Conservation (phyloP, 192 early-diverging fungal genomes). For the Pecoramyces ruminantium region DNA sequence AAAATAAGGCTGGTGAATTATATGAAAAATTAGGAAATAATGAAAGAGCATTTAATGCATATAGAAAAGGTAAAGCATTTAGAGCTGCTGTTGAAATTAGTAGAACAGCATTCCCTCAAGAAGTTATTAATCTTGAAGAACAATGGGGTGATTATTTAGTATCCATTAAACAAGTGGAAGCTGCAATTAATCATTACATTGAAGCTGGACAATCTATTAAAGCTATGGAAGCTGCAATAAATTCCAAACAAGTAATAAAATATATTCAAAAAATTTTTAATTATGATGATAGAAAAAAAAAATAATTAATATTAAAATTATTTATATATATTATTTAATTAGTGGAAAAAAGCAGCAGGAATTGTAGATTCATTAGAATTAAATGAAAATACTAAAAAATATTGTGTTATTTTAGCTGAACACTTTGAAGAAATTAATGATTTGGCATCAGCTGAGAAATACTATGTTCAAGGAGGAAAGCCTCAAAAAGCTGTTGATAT, state of each 20-base stretch:
- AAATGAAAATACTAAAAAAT: slow-evolving; percentile 22
- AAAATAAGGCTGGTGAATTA: slow-evolving; percentile 28
- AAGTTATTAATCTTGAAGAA: slow-evolving; percentile 41
- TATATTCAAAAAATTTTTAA: background rate
- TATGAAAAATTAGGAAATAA: slow-evolving; percentile 31
- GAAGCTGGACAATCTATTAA: slow-evolving; percentile 40
- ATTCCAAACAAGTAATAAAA: slow-evolving; percentile 23
- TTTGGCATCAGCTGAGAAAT: slow-evolving; percentile 28
- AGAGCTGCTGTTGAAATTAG: slow-evolving; percentile 36
- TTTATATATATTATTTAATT: background rate
- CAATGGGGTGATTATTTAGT: slow-evolving; percentile 50
- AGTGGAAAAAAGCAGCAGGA: slow-evolving; percentile 45
- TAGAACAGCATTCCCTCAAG: slow-evolving; percentile 23
- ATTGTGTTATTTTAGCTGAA: slow-evolving; percentile 27
- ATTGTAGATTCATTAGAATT: slow-evolving; percentile 39
- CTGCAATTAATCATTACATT: slow-evolving; percentile 49
- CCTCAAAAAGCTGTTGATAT: slow-evolving; percentile 50
- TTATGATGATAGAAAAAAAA: background rate
- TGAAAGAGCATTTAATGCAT: slow-evolving; percentile 38
- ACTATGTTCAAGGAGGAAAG: slow-evolving; percentile 28
- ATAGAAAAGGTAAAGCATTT: slow-evolving; percentile 37
- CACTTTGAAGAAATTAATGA: slow-evolving; percentile 29
- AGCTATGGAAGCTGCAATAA: slow-evolving; percentile 31
- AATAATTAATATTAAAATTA: background rate
- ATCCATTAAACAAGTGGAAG: slow-evolving; percentile 40